These are phyloP conservation scores for Fusarium austroafricanum DNA, from an alignment of 2,329 filamentous ascomycete species.

Conservation along the genomic window DNA sequence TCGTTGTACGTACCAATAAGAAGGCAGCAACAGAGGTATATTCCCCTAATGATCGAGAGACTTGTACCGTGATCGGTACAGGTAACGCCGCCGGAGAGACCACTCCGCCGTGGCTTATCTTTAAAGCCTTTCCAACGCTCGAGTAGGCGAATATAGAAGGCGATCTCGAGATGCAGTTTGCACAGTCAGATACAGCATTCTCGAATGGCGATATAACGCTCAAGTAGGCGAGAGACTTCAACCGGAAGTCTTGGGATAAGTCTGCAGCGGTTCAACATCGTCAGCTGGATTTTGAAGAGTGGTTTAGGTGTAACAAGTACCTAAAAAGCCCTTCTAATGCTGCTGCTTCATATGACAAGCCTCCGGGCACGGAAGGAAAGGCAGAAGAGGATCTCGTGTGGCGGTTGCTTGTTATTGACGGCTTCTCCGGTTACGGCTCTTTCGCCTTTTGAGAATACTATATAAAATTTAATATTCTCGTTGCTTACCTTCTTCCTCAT, in stretches of 20 bases:
- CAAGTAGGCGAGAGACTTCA: not conserved
- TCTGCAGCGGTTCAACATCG: not conserved
- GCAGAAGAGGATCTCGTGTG: not conserved
- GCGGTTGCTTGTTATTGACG: constrained; percentile 2
- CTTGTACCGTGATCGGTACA: not conserved
- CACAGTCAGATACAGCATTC: not conserved
- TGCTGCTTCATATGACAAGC: not conserved
- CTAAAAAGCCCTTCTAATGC: not conserved
- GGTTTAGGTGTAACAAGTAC: constrained; percentile 3
- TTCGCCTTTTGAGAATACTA: constrained; percentile 3
- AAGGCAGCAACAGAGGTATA: not conserved
- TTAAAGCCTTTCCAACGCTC: not conserved
- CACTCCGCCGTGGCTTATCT: not conserved
- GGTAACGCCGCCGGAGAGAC: not conserved
- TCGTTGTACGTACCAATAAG: not conserved
- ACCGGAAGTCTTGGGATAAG: not conserved
- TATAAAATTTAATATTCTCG: constrained; percentile 4
- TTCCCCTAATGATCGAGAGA: constrained; percentile 1
- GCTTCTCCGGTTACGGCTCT: constrained; percentile 1
- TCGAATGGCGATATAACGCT: not conserved
- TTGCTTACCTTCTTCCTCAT: not conserved
- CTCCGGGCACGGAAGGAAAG: not conserved
- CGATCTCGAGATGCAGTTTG: not conserved
- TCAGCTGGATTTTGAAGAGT: not conserved
- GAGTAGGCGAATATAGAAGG: not conserved